A percentile compares a stretch with the other conserved stretches of the same genome.
phyloP scores from a whole-genome alignment of 768 basidiomycete species.

The Multifurca ochricompacta region DNA sequence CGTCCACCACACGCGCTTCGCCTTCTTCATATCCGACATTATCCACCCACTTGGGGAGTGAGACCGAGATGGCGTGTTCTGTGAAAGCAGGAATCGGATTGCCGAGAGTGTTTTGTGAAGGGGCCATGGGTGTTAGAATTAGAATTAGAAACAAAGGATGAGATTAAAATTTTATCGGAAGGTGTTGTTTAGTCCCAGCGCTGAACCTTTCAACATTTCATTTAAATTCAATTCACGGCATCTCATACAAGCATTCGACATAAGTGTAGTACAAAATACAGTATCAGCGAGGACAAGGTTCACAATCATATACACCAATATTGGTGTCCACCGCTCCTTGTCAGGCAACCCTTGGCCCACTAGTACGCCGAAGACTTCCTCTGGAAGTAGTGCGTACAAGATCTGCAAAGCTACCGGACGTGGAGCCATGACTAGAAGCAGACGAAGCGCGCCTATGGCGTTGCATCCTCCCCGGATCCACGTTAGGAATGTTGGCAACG shows the following conservation, averaged over 20 bases:
- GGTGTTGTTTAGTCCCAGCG: too few relatives aligned
- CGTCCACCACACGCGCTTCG: slow-evolving; percentile 64
- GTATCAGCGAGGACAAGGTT: background rate
- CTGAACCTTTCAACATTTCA: too few relatives aligned
- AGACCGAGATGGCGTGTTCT: slow-evolving; percentile 91
- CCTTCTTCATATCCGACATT: slow-evolving; percentile 91
- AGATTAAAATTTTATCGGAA: too few relatives aligned
- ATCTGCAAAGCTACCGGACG: slow-evolving; percentile 3
- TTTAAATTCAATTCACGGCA: too few relatives aligned
- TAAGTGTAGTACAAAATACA: slow-evolving; percentile 2
- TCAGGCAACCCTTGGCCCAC: background rate
- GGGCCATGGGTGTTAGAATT: background rate
- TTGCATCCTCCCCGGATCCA: slow-evolving; percentile 73
- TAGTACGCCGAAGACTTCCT: slow-evolving; percentile 9
- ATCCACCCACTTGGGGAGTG: slow-evolving; percentile 87
- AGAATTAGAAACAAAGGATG: too few relatives aligned
- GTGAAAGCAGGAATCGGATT: slow-evolving; percentile 55
- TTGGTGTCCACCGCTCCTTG: background rate
- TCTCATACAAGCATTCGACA: too few relatives aligned
- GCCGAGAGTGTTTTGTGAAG: slow-evolving; percentile 32
- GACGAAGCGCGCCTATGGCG: slow-evolving; percentile 76
- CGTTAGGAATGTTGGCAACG: slow-evolving; percentile 60
- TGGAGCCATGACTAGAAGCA: slow-evolving; percentile 35
- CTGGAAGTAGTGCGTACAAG: slow-evolving; percentile 14
- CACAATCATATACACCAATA: background rate